phyloP scores from a whole-genome alignment of 2,329 filamentous ascomycete species.

The Claviceps digitariae region DNA sequence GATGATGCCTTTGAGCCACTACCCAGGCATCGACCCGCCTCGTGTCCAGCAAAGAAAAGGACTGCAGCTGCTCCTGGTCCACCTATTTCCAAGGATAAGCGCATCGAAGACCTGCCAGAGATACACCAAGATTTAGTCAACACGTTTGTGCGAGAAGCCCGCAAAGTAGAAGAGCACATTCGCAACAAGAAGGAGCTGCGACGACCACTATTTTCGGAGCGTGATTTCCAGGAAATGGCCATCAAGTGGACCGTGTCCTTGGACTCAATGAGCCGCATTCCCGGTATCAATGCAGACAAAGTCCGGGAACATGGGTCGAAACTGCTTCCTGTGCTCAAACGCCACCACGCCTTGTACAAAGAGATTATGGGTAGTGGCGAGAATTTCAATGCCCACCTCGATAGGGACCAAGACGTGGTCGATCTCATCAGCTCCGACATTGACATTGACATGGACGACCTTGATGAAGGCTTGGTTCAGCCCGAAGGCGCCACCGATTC shows the following conservation, averaged over 20 bases:
- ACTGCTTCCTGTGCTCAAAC: constrained; percentile 45
- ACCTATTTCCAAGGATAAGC: constrained; percentile 44
- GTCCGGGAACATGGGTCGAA: constrained; percentile 46
- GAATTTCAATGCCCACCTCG: constrained; percentile 5
- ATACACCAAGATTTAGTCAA: constrained; percentile 51
- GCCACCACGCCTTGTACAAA: constrained; percentile 31
- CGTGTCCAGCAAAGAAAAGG: constrained; percentile 14
- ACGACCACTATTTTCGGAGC: constrained; percentile 52
- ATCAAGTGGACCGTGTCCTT: constrained; percentile 50
- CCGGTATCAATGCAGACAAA: constrained; percentile 47
- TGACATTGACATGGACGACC: constrained; percentile 20
- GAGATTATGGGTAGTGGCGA: constrained; percentile 32
- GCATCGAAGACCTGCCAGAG: constrained; percentile 39
- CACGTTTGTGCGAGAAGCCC: constrained; percentile 51
- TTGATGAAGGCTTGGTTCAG: constrained; percentile 23
- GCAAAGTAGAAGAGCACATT: constrained; percentile 44
- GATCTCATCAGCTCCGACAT: constrained; percentile 39
- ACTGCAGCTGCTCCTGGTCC: constrained; percentile 24
- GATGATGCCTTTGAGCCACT: constrained; percentile 34
- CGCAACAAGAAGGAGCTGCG: constrained; percentile 45
- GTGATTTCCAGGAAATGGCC: constrained; percentile 59
- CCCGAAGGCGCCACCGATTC: constrained; percentile 29
- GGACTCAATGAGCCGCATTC: constrained; percentile 49
- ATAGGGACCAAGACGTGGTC: constrained; percentile 29
- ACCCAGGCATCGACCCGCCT: constrained; percentile 23